Base-by-base conservation (phyloP, 2,329 filamentous ascomycete genomes). In the Cordyceps cicadae region DNA sequence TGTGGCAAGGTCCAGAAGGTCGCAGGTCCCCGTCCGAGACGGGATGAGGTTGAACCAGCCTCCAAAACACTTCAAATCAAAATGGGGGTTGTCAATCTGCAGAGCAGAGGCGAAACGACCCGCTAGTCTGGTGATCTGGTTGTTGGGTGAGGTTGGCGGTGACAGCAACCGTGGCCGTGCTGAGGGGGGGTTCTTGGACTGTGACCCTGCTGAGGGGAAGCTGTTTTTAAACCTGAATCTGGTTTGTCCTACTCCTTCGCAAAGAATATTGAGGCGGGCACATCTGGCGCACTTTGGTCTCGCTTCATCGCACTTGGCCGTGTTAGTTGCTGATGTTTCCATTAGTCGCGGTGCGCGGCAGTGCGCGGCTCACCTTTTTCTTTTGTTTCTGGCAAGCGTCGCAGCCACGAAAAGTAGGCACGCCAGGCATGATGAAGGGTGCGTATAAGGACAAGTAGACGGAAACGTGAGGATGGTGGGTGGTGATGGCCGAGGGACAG, bases 301-400 rank as follows among this genome's bases (percentile, higher is more conserved):
- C 49, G 65, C 71, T 64, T 78, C 73, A 60, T 81, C 78, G 60
- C 79, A 81, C 79, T 81, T 19, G 57, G 34, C 26, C 37, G 19
- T 48, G 19, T 61, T 52, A 54, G 45, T 49, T 14, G n/a, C 9
- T 6, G 37, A 14, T 29, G 6, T n/a, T 21, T 34, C 6, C n/a
- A 7, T 2, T 21, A 21, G 7, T 29, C 7, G n/a, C 24, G 29
- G 45, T 12, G 45, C 15, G 17, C 12, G 14, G 12, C 15, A 21
- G 29, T 5, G 39, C 34, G 24, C 34, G 24, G 60, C 67, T 15
- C 67, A 79, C 79, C 75, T 81, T 81, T 68, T 82, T 81, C 74
- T 81, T 81, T 63, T 79, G 76, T 63, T 74, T 78, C 39, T 78
- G 75, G 64, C 79, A 82, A 15, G 72, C 77, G 60, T 81, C 77